Percentiles rank a stretch among this genome's conserved stretches.
Conservation (phyloP, 2,329 filamentous ascomycete species). For the Epichloe uncinata region DNA sequence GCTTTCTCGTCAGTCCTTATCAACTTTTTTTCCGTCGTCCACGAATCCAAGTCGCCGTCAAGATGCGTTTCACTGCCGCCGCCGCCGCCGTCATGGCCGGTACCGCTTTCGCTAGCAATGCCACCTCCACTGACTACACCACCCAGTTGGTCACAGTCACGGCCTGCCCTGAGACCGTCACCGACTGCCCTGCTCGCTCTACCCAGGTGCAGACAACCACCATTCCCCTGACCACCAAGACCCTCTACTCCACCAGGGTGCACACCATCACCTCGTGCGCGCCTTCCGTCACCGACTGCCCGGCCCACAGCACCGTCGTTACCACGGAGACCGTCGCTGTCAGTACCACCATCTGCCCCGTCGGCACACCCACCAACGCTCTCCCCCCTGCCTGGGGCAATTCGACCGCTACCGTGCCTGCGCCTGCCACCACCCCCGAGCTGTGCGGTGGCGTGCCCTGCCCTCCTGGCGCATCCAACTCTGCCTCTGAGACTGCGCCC, state of each 20-base stretch:
- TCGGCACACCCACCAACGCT: constrained; percentile 11
- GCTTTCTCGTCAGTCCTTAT: constrained; percentile 20
- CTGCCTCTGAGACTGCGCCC: background rate
- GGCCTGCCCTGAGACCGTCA: constrained; percentile 44
- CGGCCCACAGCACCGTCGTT: constrained; percentile 25
- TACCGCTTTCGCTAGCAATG: constrained; percentile 16
- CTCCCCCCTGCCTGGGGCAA: constrained; percentile 6
- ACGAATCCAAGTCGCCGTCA: constrained; percentile 26
- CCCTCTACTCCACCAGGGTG: constrained; percentile 45
- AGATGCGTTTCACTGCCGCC: constrained; percentile 49
- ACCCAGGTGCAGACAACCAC: constrained; percentile 25
- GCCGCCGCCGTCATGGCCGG: constrained; percentile 26
- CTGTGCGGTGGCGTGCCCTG: background rate
- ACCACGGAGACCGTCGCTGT: constrained; percentile 24
- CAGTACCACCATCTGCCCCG: constrained; percentile 29
- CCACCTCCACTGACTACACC: constrained; percentile 36
- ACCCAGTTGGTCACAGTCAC: constrained; percentile 49
- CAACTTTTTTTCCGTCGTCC: constrained; percentile 17
- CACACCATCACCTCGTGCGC: constrained; percentile 50
- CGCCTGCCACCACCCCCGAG: background rate
- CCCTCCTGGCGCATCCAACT: background rate
- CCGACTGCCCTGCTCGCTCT: constrained; percentile 42
- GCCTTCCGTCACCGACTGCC: constrained; percentile 50
- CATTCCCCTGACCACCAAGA: constrained; percentile 33
- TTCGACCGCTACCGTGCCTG: constrained; percentile 8